phyloP scores from a whole-genome alignment of 768 basidiomycete species.

The Xerocomus brunneocitrinus region DNA sequence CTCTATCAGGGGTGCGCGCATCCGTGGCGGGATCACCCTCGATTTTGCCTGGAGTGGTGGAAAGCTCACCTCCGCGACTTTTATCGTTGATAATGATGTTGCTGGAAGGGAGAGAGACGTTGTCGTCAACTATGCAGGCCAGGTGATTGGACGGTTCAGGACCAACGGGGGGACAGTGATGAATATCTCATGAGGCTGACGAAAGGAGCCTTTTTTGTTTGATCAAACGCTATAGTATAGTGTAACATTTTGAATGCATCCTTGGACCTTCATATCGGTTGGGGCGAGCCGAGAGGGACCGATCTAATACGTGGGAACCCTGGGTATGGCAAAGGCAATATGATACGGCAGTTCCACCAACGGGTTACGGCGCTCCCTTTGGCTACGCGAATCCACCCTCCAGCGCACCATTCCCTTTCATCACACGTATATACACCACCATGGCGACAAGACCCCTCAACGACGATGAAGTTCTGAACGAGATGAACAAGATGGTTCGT shows the following conservation, averaged over 20 bases:
- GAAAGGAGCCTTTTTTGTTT: not conserved
- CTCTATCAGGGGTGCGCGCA: slow-evolving; percentile 54
- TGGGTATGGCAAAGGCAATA: too few species aligned
- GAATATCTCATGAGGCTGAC: slow-evolving; percentile 1
- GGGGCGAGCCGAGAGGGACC: too few species aligned
- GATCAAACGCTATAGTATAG: not conserved
- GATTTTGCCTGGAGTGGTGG: slow-evolving; percentile 46
- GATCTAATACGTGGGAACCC: too few species aligned
- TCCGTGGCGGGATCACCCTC: slow-evolving; percentile 59
- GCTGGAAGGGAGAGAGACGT: slow-evolving; percentile 38
- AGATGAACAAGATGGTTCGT: slow-evolving; percentile 98
- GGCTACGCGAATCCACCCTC: not conserved
- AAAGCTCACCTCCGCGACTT: slow-evolving; percentile 30
- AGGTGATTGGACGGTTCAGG: slow-evolving; percentile 30
- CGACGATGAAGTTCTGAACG: slow-evolving; percentile 91
- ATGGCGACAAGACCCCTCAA: slow-evolving; percentile 81
- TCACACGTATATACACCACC: slow-evolving; percentile 9
- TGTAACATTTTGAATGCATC: too few species aligned
- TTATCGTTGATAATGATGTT: slow-evolving; percentile 36
- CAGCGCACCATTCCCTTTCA: not conserved
- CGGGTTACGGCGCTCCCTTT: not conserved
- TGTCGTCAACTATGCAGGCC: slow-evolving; percentile 32
- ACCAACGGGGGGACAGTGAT: slow-evolving; percentile 17
- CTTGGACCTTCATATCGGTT: too few species aligned
- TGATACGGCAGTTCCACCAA: not conserved